Evolutionary conservation across 208 protist genomes (phyloP).

Genomic region (Strigomonas culicis): DNA sequence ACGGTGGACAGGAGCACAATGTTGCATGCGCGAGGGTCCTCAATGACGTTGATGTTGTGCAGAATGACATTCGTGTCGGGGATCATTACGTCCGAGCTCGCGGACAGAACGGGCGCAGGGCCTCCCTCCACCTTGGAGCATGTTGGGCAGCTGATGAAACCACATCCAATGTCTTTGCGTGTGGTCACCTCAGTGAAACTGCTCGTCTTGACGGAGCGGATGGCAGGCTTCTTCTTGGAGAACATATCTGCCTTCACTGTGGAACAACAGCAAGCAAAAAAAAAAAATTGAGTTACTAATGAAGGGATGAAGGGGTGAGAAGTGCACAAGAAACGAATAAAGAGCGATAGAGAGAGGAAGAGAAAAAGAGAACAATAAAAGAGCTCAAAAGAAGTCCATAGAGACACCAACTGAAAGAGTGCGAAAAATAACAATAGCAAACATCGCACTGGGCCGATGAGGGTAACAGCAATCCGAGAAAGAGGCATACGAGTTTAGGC

Average conservation of each 20-base stretch:
- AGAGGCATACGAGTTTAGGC: too few relatives aligned
- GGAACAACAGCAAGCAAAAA: conserved; percentile 1
- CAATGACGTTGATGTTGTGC: conserved; percentile 91
- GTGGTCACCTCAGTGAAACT: conserved; percentile 26
- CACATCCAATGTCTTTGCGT: conserved; percentile 82
- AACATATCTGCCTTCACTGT: conserved; percentile 44
- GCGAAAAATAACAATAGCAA: not conserved
- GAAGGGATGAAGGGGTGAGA: not conserved
- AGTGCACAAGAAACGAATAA: conserved; percentile 13
- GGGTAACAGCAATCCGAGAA: not conserved
- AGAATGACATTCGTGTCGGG: conserved; percentile 91
- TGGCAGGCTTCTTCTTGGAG: conserved; percentile 53
- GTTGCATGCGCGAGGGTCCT: conserved; percentile 73
- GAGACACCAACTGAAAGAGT: not conserved
- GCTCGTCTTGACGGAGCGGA: conserved; percentile 39
- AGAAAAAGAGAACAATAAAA: conserved; percentile 1
- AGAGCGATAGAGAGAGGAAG: conserved; percentile 14
- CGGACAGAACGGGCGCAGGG: conserved; percentile 23
- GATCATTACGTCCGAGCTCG: conserved; percentile 47
- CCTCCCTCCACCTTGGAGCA: conserved; percentile 24
- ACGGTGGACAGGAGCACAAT: conserved; percentile 89
- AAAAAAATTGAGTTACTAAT: conserved; percentile 5
- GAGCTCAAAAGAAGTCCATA: not conserved
- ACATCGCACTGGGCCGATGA: too few relatives aligned
- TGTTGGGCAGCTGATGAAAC: conserved; percentile 46